These are phyloP conservation scores for Acacia pycnantha DNA, from an alignment of 331 rosid genomes.

Conservation along the genomic window DNA sequence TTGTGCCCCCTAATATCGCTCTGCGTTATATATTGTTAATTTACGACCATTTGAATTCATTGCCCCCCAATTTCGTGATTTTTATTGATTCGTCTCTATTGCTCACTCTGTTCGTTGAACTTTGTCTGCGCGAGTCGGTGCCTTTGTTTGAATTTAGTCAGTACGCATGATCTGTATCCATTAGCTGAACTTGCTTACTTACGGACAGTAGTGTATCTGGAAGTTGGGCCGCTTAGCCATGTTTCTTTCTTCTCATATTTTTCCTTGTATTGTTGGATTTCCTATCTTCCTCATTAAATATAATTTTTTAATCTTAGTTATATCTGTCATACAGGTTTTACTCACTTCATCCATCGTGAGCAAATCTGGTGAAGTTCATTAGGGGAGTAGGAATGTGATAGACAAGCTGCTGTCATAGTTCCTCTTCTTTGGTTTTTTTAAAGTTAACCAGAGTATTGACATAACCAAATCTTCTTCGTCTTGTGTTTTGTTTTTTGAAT, in stretches of 20 bases:
- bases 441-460: neutral
- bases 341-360: slow-evolving; percentile 85
- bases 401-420: neutral
- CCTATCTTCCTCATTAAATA: neutral
- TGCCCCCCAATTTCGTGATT: neutral
- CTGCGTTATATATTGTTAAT: neutral
- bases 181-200: neutral
- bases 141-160: neutral
- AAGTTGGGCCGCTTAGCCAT: neutral
- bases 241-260: neutral
- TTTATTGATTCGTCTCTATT: neutral
- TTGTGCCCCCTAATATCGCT: neutral
- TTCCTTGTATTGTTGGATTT: neutral
- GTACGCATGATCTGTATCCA: slow-evolving; percentile 18
- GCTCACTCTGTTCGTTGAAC: neutral
- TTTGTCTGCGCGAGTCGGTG: neutral
- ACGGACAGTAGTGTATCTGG: neutral
- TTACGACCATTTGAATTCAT: neutral
- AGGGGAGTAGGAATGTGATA: neutral
- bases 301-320: neutral
- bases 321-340: slow-evolving; percentile 61
- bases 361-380: slow-evolving; percentile 71
- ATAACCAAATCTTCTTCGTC: neutral
- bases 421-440: neutral
- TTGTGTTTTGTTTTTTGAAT: too few relatives aligned